These are phyloP conservation scores for Kuraishia piskuri DNA, from an alignment of 805 yeast genomes.

Conservation along the genomic window DNA sequence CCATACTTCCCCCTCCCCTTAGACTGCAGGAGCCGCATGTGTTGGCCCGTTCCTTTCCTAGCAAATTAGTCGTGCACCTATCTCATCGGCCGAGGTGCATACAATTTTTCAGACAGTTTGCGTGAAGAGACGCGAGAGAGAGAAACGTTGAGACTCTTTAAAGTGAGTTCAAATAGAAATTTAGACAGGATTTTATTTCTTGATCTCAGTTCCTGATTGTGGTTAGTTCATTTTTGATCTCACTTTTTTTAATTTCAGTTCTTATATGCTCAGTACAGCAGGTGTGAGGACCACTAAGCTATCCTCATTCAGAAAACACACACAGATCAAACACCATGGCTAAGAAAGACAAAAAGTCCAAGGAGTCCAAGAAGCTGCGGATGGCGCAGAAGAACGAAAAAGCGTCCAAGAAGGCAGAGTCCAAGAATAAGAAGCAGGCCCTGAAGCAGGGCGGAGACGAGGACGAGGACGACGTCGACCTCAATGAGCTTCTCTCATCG, in stretches of 20 bases:
- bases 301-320: no score
- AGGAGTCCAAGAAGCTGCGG: conserved; percentile 87
- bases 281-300: no score
- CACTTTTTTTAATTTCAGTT: no score
- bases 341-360: conserved; percentile 73
- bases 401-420: conserved; percentile 62
- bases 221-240: no score
- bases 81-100: background rate
- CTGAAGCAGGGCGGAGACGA: conserved; percentile 73
- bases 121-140: background rate
- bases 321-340: conserved; percentile 46
- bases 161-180: background rate
- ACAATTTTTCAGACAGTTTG: background rate
- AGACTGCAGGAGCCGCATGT: no score
- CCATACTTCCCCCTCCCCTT: no score
- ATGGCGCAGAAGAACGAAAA: conserved; percentile 77
- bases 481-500: conserved; percentile 74
- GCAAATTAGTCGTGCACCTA: background rate
- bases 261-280: no score
- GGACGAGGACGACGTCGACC: conserved; percentile 73
- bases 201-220: no score
- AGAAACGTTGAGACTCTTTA: no score
- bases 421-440: conserved; percentile 65
- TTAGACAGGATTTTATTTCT: no score
- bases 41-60: no score